Evolutionary conservation across 129 eudicot species (phyloP).

Genomic region (Cynara cardunculus): DNA sequence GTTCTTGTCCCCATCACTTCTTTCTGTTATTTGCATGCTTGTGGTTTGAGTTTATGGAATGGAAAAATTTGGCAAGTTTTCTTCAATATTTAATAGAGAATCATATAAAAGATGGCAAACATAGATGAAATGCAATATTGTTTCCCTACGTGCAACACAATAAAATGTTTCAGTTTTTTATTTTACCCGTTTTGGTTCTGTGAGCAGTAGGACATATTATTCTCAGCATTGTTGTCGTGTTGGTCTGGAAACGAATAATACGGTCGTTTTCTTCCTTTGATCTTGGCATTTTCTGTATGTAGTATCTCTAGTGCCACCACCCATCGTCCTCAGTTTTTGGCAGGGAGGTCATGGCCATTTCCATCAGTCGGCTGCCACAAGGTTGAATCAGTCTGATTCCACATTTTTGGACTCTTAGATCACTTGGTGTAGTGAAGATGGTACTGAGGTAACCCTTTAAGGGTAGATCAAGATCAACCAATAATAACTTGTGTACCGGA

Average conservation of each 20-base stretch:
- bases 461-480: background rate
- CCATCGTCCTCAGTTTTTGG: background rate
- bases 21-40: background rate
- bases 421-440: background rate
- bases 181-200: background rate
- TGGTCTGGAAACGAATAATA: conserved; percentile 19
- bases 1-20: background rate
- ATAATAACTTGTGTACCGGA: background rate
- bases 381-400: conserved; percentile 16
- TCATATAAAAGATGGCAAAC: background rate
- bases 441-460: background rate
- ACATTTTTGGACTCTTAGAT: conserved; percentile 9
- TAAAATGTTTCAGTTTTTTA: background rate
- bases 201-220: background rate
- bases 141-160: conserved; percentile 11
- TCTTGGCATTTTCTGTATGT: background rate
- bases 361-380: conserved; percentile 13
- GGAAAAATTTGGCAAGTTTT: background rate
- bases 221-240: conserved; percentile 17
- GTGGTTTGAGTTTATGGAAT: background rate
- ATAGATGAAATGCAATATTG: conserved; percentile 4
- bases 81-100: background rate
- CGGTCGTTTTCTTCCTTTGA: background rate
- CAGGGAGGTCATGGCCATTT: background rate
- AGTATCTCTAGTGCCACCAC: background rate